phyloP scores from a whole-genome alignment of 2,329 filamentous ascomycete genomes.

The Paradendryphiella salina region DNA sequence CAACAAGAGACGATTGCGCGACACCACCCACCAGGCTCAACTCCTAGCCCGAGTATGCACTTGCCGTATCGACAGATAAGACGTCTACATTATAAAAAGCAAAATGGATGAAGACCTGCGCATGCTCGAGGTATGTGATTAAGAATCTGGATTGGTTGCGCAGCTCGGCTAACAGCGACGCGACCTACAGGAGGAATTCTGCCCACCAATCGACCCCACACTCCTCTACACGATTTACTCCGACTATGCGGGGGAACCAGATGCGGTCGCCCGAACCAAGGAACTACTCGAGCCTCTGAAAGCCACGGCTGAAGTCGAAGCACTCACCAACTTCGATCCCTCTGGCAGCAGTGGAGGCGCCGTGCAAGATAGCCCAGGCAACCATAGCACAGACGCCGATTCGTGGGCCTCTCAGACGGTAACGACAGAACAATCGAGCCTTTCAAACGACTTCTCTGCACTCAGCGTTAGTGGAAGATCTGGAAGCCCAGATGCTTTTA shows the following conservation, averaged over 20 bases:
- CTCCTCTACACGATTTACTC: slow-evolving; percentile 74
- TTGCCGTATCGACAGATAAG: slow-evolving; percentile 19
- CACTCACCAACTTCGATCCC: slow-evolving; percentile 76
- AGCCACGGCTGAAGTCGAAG: slow-evolving; percentile 65
- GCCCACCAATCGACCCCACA: slow-evolving; percentile 74
- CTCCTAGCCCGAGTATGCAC: slow-evolving; percentile 33
- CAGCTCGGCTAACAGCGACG: slow-evolving; percentile 16
- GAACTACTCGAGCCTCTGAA: slow-evolving; percentile 68
- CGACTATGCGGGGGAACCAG: slow-evolving; percentile 68
- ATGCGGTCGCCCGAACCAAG: slow-evolving; percentile 58
- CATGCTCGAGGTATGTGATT: slow-evolving; percentile 37
- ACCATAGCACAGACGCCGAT: slow-evolving; percentile 35
- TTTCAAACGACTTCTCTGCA: slow-evolving; percentile 53
- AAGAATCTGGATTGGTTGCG: slow-evolving; percentile 3
- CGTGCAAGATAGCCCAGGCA: slow-evolving; percentile 21
- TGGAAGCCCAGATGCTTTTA: slow-evolving; percentile 25
- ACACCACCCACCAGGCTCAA: neutral
- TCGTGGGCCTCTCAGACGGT: slow-evolving; percentile 49
- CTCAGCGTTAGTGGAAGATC: slow-evolving; percentile 35
- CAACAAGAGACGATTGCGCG: neutral
- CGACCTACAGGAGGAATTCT: slow-evolving; percentile 65
- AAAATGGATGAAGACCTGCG: slow-evolving; percentile 45
- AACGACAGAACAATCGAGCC: slow-evolving; percentile 55
- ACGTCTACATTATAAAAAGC: slow-evolving; percentile 31
- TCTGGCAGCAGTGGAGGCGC: slow-evolving; percentile 65